Base-by-base conservation (phyloP, 805 yeast genomes). In the Hanseniaspora guilliermondii region DNA sequence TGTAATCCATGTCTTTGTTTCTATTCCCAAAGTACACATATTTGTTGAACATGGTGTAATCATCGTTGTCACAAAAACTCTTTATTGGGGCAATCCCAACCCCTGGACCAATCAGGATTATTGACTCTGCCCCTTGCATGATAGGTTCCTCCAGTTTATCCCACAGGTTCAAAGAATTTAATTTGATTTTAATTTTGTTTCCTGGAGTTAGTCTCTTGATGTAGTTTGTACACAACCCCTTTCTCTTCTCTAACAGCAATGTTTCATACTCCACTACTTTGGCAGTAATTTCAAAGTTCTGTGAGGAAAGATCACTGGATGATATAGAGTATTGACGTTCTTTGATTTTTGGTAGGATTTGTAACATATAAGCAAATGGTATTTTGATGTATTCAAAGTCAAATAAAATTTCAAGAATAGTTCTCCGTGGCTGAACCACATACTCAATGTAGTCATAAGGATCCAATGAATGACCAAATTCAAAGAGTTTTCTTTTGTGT, bases 61-160 rank as follows among this genome's bases (percentile, higher is more conserved):
- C 54, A 2, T 66, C 60, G 1, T 71, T 61, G 42, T 77, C 77
- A 14, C 91, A 74, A 40, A 89, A 62, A 1, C 86, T 76, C 61
- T 87, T 78, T 76, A 91, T 80, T 2, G 98, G 98, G 0, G 99
- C 98, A 11, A 93, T 73, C 2, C 99, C 99, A 0, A 97, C 94
- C 3, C 98, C 99, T 0, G 98, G 95, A 1, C 91, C 83, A 4
- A 91, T 74, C 76, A 91, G 71, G 3, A 93, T 68, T 25, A 85
- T 68, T 8, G 38, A 41, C 32, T 52, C 55, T 8, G 33, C 33
- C 4, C 55, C 55, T 11, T 52, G 37, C 45, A 52, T 44, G 14
- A 52, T 37, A 11, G 22, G 21, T 0, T 95, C 85, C 2, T 57
- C 64, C 4, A 63, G 58, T 65, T 38, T 44, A 6, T 49, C 47